Base-by-base conservation (phyloP, 1,284 basidiomycete species). In the Trichosporon asahii region DNA sequence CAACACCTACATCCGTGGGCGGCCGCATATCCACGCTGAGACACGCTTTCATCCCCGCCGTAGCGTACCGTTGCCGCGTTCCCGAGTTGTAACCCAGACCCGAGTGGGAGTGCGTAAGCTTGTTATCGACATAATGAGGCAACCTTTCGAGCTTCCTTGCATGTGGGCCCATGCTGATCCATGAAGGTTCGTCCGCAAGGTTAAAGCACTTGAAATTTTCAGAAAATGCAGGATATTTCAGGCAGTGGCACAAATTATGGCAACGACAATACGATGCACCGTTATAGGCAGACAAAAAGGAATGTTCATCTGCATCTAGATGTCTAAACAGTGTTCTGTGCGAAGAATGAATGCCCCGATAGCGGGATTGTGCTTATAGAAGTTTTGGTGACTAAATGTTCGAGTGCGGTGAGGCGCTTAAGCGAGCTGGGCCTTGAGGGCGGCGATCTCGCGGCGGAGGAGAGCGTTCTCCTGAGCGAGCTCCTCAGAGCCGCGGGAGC, bases 381-480 rank as follows among this genome's bases (percentile, higher is more conserved):
- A 33, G 27, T 44, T 44, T 44, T 44, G 40, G 18, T 18, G 40
- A n/a, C 40, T n/a, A 12, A 61, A 9, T 61, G 57, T 33, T 31
- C 57, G 6, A 31, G 5, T 14, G 8, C 15, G 12, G 15, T 9
- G 57, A 23, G n/a, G 6, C 27, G 57, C 18, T 61, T 61, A 61
- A 31, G 57, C 27, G 29, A 61, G 27, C 27, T 29, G 29, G 15
- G 57, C 27, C 57, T 61, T 61, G 57, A 61, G 57, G 27, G 27
- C 27, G 15, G 29, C 57, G 18, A 61, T 61, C 57, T 61, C 57
- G 27, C 57, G 57, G 18, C 57, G 57, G 57, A 61, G 57, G 15
- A 61, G 57, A 14, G 27, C 57, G 57, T 61, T 61, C 57, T 61
- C 57, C 57, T 33, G 27, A 21, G 49, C 49, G 23, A 53, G 49